A percentile compares a stretch with the other conserved stretches of the same genome.
Evolutionary conservation across 768 basidiomycete genomes (phyloP).

Genomic region (Tylopilus rubrobrunneus): DNA sequence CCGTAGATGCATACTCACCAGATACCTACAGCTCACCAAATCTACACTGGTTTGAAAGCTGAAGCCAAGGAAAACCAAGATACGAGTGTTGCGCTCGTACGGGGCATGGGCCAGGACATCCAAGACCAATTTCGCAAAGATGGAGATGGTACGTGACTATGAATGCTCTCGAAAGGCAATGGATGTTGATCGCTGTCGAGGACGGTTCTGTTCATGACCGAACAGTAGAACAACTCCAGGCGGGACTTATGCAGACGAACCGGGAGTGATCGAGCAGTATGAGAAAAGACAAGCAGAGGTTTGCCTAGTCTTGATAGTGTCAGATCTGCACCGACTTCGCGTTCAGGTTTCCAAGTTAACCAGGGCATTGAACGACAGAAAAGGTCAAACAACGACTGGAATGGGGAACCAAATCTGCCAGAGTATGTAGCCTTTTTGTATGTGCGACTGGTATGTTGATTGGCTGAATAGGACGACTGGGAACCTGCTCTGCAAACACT

Average conservation of each 20-base stretch:
- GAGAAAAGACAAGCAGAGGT: conserved; percentile 75
- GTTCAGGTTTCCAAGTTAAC: conserved; percentile 62
- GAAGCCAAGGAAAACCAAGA: conserved; percentile 37
- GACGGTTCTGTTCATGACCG: conserved; percentile 47
- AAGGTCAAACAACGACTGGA: conserved; percentile 50
- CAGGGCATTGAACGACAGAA: conserved; percentile 50
- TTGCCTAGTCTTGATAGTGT: conserved; percentile 21
- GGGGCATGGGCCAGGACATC: conserved; percentile 43
- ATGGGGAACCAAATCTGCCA: conserved; percentile 55
- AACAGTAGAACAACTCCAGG: conserved; percentile 53
- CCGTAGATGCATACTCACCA: conserved; percentile 8
- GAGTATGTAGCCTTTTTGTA: conserved; percentile 40
- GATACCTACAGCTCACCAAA: conserved; percentile 40
- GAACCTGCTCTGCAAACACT: conserved; percentile 77
- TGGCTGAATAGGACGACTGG: conserved; percentile 66
- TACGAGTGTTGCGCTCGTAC: conserved; percentile 33
- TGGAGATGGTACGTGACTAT: conserved; percentile 40
- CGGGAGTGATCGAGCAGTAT: conserved; percentile 75
- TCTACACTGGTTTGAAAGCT: conserved; percentile 47
- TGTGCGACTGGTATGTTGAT: neutral
- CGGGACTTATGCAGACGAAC: conserved; percentile 64
- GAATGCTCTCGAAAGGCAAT: neutral
- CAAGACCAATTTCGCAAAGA: conserved; percentile 47
- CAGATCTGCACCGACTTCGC: conserved; percentile 1
- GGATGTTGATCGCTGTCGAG: conserved; percentile 22